A percentile compares a stretch with the other conserved stretches of the same genome.
phyloP scores from a whole-genome alignment of 441 rosid genomes.

The Capsella rubella region DNA sequence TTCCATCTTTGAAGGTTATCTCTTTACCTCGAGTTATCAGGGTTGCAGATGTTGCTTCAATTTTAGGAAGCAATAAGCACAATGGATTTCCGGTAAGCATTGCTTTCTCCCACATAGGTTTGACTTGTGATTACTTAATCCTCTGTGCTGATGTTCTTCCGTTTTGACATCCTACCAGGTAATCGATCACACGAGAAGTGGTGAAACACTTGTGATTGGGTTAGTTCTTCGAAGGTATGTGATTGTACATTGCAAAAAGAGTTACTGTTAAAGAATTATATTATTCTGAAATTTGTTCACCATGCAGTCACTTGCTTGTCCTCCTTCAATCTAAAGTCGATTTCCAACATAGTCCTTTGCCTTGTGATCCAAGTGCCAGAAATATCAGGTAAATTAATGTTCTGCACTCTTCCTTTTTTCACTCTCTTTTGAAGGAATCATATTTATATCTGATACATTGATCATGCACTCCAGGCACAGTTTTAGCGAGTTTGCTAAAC shows the following conservation, averaged over 20 bases:
- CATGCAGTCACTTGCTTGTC: constrained; percentile 90
- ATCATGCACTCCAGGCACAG: constrained; percentile 69
- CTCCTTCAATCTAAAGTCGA: constrained; percentile 96
- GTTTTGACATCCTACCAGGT: constrained; percentile 56
- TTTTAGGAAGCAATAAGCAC: constrained; percentile 84
- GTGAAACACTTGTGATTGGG: constrained; percentile 93
- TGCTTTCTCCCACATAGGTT: constrained; percentile 16
- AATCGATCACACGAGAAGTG: constrained; percentile 87
- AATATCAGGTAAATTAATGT: constrained; percentile 56
- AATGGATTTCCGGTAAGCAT: constrained; percentile 93
- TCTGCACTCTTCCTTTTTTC: neutral
- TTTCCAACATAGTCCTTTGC: constrained; percentile 97
- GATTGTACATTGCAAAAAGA: constrained; percentile 14
- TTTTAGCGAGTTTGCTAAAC: constrained; percentile 92
- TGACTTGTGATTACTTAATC: constrained; percentile 28
- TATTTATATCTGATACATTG: constrained; percentile 24
- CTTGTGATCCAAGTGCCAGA: constrained; percentile 68
- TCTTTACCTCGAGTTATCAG: constrained; percentile 87
- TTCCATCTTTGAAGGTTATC: constrained; percentile 65
- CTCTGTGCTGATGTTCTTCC: constrained; percentile 15
- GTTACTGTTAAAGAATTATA: constrained; percentile 11
- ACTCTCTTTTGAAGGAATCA: constrained; percentile 5
- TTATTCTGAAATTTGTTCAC: constrained; percentile 35
- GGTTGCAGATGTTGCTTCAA: constrained; percentile 89
- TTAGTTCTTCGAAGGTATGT: constrained; percentile 91